These are phyloP conservation scores for Neurospora pannonica DNA, from an alignment of 495 filamentous ascomycete species.

Conservation along the genomic window DNA sequence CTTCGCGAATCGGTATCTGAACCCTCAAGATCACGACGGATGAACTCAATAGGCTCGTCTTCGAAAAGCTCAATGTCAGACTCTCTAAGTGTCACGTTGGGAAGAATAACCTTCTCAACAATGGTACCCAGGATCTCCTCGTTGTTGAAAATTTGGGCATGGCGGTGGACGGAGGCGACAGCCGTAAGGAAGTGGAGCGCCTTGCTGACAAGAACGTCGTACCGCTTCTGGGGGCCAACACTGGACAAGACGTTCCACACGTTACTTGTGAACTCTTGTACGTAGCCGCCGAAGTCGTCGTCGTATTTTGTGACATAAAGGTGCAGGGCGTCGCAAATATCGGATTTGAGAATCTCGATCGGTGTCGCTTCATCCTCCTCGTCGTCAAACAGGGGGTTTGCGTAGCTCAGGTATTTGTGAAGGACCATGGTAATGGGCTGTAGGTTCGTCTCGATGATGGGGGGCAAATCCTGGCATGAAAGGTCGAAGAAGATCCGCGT, in stretches of 20 bases:
- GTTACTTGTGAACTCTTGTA: conserved; percentile 72
- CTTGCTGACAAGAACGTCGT: conserved; percentile 91
- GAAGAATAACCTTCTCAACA: conserved; percentile 88
- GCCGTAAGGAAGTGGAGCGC: conserved; percentile 90
- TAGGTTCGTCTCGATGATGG: conserved; percentile 82
- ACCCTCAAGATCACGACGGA: conserved; percentile 88
- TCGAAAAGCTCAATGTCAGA: conserved; percentile 94
- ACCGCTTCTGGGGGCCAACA: conserved; percentile 78
- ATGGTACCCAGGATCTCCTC: conserved; percentile 66
- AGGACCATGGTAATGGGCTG: conserved; percentile 62
- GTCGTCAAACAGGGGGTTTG: conserved; percentile 68
- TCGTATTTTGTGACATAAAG: conserved; percentile 89
- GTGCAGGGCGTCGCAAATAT: conserved; percentile 80
- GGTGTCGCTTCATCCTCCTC: conserved; percentile 81
- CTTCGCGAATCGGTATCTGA: conserved; percentile 90
- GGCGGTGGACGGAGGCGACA: conserved; percentile 62
- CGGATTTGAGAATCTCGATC: conserved; percentile 77
- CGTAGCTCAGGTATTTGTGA: conserved; percentile 88
- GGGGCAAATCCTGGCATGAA: conserved; percentile 90
- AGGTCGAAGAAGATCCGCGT: conserved; percentile 92
- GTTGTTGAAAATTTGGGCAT: conserved; percentile 79
- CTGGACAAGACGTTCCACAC: conserved; percentile 87
- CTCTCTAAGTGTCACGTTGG: conserved; percentile 82
- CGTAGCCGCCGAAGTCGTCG: conserved; percentile 73
- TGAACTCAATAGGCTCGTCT: conserved; percentile 98